Conservation (phyloP, 2,329 filamentous ascomycete species). For the Verticillium longisporum region DNA sequence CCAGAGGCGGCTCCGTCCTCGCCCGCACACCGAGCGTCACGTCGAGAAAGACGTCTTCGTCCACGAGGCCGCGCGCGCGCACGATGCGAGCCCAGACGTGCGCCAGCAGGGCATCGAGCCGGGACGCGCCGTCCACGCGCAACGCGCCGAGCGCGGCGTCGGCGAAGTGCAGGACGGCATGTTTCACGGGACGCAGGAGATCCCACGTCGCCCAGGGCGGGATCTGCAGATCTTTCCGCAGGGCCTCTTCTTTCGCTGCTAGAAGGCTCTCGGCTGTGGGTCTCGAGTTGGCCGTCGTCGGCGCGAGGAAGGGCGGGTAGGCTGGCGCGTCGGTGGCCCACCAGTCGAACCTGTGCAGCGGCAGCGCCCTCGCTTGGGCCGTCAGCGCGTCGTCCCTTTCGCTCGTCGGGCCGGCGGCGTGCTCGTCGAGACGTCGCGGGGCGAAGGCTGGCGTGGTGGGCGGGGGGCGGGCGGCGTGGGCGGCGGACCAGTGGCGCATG, state of each 20-base stretch:
- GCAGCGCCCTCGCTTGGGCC: conserved; percentile 25
- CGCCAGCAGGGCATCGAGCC: conserved; percentile 37
- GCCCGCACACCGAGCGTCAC: conserved; percentile 31
- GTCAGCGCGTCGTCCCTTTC: conserved; percentile 16
- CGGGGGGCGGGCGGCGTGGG: background rate
- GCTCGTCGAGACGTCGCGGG: conserved; percentile 29
- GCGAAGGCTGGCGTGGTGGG: conserved; percentile 30
- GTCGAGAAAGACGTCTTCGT: conserved; percentile 28
- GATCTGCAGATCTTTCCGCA: background rate
- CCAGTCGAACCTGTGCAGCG: conserved; percentile 40
- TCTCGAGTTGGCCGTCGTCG: conserved; percentile 17
- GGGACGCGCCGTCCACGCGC: conserved; percentile 25
- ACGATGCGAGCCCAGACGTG: conserved; percentile 38
- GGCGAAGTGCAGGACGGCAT: conserved; percentile 29
- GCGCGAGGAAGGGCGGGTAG: conserved; percentile 18
- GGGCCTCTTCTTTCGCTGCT: background rate
- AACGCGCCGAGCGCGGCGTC: background rate
- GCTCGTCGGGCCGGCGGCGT: conserved; percentile 16
- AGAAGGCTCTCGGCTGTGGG: conserved; percentile 5
- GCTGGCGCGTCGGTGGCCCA: conserved; percentile 27
- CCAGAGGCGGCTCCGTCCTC: conserved; percentile 29
- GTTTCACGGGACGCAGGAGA: conserved; percentile 20
- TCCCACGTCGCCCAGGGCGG: conserved; percentile 37
- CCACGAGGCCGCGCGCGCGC: conserved; percentile 24
- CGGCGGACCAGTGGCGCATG: conserved; percentile 31